These are phyloP conservation scores for Aegilops sharonensis DNA, from an alignment of 176 grass and related monocot genomes.

Conservation along the genomic window DNA sequence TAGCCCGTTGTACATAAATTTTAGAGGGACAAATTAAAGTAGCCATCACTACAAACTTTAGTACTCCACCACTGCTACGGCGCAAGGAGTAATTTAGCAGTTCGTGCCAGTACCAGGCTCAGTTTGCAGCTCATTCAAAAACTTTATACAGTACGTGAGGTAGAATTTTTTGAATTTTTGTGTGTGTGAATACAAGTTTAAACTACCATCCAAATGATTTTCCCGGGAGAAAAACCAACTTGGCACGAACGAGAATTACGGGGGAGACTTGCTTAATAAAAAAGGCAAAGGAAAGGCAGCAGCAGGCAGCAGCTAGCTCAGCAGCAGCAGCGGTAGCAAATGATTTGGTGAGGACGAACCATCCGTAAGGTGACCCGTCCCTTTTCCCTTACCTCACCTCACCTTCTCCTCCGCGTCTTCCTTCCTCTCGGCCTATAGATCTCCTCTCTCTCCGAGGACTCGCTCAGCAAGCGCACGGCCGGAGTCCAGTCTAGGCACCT, in stretches of 20 bases:
- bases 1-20: background rate
- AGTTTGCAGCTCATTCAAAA: background rate
- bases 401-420: background rate
- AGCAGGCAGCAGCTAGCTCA: background rate
- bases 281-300: background rate
- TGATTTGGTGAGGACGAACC: constrained; percentile 66
- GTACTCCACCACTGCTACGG: background rate
- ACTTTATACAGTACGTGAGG: background rate
- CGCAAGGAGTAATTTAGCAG: background rate
- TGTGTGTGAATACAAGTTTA: background rate
- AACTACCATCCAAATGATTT: background rate
- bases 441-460: constrained; percentile 18
- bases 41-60: background rate
- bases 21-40: background rate
- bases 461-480: constrained; percentile 29
- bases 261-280: background rate
- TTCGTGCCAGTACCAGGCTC: background rate
- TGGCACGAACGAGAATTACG: background rate
- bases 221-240: background rate
- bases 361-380: constrained; percentile 75
- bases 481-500: constrained; percentile 1
- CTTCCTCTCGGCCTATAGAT: constrained; percentile 42
- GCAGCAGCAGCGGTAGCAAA: constrained; percentile 33
- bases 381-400: constrained; percentile 65
- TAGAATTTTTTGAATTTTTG: background rate